A percentile compares a stretch with the other conserved stretches of the same genome.
Conservation (phyloP, 1,139 yeast genomes). For the Geotrichum klebahnii region DNA sequence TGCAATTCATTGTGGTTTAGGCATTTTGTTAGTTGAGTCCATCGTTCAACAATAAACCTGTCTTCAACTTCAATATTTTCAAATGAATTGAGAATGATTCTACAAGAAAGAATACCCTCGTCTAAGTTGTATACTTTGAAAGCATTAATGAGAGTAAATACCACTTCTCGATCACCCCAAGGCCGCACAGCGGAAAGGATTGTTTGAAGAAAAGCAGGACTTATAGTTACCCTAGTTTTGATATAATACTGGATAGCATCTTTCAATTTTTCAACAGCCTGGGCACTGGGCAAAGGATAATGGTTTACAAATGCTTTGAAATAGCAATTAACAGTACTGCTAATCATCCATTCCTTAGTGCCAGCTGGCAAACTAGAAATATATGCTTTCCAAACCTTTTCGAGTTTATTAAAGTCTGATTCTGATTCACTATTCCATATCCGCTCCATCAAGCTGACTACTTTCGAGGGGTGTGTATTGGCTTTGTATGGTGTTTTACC, state of each 20-base stretch:
- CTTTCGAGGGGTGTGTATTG: conserved; percentile 69
- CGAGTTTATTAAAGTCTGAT: conserved; percentile 45
- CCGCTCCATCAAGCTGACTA: conserved; percentile 61
- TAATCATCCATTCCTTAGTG: conserved; percentile 60
- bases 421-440: conserved; percentile 49
- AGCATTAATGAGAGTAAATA: conserved; percentile 59
- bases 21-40: conserved; percentile 9
- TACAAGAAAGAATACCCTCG: conserved; percentile 66
- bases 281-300: conserved; percentile 52
- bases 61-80: conserved; percentile 59
- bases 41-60: conserved; percentile 46
- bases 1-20: conserved; percentile 48
- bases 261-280: conserved; percentile 57
- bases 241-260: conserved; percentile 56
- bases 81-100: conserved; percentile 72
- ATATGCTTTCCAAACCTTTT: conserved; percentile 62
- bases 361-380: conserved; percentile 55
- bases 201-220: conserved; percentile 68
- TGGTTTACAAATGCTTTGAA: conserved; percentile 62
- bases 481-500: conserved; percentile 68
- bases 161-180: conserved; percentile 66
- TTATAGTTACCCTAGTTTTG: conserved; percentile 57
- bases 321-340: conserved; percentile 65
- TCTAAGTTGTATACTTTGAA: conserved; percentile 56
- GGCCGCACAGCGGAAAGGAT: conserved; percentile 61